phyloP scores from a whole-genome alignment of 306 rosid genomes.

The Lathyrus sativus region DNA sequence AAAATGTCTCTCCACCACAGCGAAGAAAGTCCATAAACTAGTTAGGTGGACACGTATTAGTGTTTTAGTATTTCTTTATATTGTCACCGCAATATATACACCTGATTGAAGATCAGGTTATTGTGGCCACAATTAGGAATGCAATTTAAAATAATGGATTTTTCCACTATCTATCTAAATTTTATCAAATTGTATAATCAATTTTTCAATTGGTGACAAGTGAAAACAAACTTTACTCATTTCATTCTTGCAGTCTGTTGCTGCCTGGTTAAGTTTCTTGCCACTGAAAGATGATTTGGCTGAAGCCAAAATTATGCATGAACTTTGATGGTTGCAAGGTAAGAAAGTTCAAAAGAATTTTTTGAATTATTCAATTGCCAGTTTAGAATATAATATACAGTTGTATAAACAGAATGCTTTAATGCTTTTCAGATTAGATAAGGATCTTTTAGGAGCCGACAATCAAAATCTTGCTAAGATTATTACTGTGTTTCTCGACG shows the following conservation, averaged over 20 bases:
- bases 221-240: neutral
- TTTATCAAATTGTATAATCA: neutral
- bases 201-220: neutral
- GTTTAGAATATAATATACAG: neutral
- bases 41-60: too few relatives aligned
- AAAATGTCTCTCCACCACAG: too few relatives aligned
- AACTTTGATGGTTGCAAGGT: conserved; percentile 47
- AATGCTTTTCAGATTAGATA: conserved; percentile 44
- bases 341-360: conserved; percentile 21
- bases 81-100: neutral
- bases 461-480: conserved; percentile 40
- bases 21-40: too few relatives aligned
- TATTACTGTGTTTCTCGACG: conserved; percentile 45
- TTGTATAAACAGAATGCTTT: conserved; percentile 16
- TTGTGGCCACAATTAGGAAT: neutral
- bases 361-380: conserved; percentile 2
- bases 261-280: conserved; percentile 48
- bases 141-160: neutral
- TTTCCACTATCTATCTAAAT: neutral
- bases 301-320: conserved; percentile 54
- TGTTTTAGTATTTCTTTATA: too few relatives aligned
- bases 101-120: too few relatives aligned
- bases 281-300: conserved; percentile 42
- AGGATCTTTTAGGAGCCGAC: conserved; percentile 41
- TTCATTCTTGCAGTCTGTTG: conserved; percentile 39